phyloP scores from a whole-genome alignment of 768 basidiomycete genomes.

The Phanerochaete sordida region DNA sequence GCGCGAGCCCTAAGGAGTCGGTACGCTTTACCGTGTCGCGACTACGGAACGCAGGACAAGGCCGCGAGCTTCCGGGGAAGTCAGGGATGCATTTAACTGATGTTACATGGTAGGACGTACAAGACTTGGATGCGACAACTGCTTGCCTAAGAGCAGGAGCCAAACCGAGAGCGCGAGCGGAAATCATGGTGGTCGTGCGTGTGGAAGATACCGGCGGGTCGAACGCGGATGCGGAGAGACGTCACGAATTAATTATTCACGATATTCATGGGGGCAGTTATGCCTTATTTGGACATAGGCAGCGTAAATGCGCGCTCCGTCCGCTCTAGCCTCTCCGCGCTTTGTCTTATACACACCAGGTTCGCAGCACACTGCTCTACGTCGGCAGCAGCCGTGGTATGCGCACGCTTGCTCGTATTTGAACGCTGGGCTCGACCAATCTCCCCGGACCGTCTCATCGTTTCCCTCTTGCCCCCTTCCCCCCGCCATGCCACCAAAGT shows the following conservation, averaged over 20 bases:
- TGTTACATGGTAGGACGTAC: constrained; percentile 22
- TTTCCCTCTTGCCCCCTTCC: neutral
- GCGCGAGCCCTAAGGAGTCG: neutral
- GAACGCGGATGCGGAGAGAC: constrained; percentile 5
- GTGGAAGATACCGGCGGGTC: constrained; percentile 7
- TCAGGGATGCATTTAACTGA: neutral
- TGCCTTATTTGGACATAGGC: neutral
- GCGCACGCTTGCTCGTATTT: neutral
- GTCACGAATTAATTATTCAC: neutral
- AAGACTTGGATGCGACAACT: constrained; percentile 33
- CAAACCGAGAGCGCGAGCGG: constrained; percentile 53
- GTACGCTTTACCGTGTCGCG: constrained; percentile 19
- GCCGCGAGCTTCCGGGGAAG: constrained; percentile 15
- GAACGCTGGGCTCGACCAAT: neutral
- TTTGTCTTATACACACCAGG: neutral
- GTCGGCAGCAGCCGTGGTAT: neutral
- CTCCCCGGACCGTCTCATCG: neutral
- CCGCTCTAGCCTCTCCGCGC: neutral
- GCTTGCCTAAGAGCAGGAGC: constrained; percentile 52
- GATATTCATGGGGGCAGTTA: neutral
- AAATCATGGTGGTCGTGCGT: constrained; percentile 30
- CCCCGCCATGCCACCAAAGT: constrained; percentile 59
- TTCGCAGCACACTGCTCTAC: neutral
- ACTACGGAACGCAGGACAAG: constrained; percentile 19
- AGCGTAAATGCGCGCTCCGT: neutral